These are phyloP conservation scores for Picea abies DNA, from an alignment of 83 land plant species.

Conservation along the genomic window DNA sequence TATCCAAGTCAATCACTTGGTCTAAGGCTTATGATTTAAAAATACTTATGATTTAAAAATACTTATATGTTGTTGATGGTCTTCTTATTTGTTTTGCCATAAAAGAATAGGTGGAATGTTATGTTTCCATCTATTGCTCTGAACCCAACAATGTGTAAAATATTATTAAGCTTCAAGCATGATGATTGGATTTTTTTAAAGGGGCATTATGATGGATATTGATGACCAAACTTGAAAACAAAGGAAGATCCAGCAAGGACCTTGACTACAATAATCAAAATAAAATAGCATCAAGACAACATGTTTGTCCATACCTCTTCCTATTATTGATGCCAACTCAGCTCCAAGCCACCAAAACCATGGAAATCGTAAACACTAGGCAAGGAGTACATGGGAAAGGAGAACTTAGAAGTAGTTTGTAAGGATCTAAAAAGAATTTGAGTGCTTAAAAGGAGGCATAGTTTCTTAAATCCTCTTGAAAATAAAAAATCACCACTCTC, in stretches of 20 bases:
- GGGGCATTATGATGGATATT: conserved; percentile 55
- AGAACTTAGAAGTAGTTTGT: too few relatives aligned
- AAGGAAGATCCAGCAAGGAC: conserved; percentile 52
- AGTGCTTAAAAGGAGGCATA: too few relatives aligned
- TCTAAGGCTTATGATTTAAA: too few relatives aligned
- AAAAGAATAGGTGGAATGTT: conserved; percentile 57
- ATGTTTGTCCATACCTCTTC: conserved; percentile 79
- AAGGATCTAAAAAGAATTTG: too few relatives aligned
- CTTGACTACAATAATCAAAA: conserved; percentile 69
- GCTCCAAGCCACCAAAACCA: conserved; percentile 69
- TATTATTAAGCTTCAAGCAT: conserved; percentile 66
- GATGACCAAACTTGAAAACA: conserved; percentile 75
- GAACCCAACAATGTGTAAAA: conserved; percentile 33
- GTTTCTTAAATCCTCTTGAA: too few relatives aligned
- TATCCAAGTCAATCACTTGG: too few relatives aligned
- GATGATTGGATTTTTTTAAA: conserved; percentile 70
- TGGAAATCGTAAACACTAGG: conserved; percentile 77
- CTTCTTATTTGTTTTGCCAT: conserved; percentile 80
- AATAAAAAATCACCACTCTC: too few relatives aligned
- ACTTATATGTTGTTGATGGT: conserved; percentile 89
- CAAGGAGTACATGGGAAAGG: conserved; percentile 76
- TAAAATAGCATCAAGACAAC: conserved; percentile 77
- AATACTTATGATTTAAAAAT: conserved; percentile 48
- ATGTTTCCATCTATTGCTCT: conserved; percentile 53
- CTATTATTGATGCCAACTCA: conserved; percentile 59